phyloP scores from a whole-genome alignment of 1,139 yeast genomes.

The Saccharomyces hybrid region DNA sequence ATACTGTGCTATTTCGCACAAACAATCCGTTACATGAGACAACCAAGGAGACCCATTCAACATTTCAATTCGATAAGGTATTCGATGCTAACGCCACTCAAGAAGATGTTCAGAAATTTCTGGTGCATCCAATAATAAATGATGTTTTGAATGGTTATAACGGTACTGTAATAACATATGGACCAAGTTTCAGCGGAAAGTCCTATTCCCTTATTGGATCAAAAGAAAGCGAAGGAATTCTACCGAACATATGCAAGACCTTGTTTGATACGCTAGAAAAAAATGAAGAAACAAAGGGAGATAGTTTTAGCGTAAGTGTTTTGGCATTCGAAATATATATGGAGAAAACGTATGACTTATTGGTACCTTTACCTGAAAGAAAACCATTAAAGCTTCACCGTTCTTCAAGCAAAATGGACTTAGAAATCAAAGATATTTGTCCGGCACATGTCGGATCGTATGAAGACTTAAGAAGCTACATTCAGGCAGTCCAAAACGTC shows the following conservation, averaged over 20 bases:
- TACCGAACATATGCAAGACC: slow-evolving; percentile 66
- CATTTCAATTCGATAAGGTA: slow-evolving; percentile 62
- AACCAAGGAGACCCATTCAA: slow-evolving; percentile 30
- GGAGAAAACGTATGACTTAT: slow-evolving; percentile 66
- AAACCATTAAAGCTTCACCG: slow-evolving; percentile 12
- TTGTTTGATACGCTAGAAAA: slow-evolving; percentile 52
- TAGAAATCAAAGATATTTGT: slow-evolving; percentile 23
- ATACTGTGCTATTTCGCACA: neutral
- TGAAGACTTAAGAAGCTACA: slow-evolving; percentile 10
- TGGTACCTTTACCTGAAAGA: slow-evolving; percentile 25
- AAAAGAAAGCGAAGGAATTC: slow-evolving; percentile 41
- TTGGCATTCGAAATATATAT: slow-evolving; percentile 78
- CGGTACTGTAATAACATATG: slow-evolving; percentile 80
- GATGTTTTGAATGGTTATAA: slow-evolving; percentile 44
- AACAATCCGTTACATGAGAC: neutral
- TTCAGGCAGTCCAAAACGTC: slow-evolving; percentile 1
- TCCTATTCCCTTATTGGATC: slow-evolving; percentile 81
- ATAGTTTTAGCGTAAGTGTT: slow-evolving; percentile 56
- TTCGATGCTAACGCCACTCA: slow-evolving; percentile 49
- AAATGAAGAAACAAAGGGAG: slow-evolving; percentile 25
- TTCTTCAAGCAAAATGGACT: slow-evolving; percentile 19
- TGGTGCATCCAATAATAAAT: neutral
- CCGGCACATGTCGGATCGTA: slow-evolving; percentile 6
- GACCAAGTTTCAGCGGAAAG: slow-evolving; percentile 86
- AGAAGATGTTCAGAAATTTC: slow-evolving; percentile 49